phyloP scores from a whole-genome alignment of 164 flowering plant genomes.

The Malania oleifera region DNA sequence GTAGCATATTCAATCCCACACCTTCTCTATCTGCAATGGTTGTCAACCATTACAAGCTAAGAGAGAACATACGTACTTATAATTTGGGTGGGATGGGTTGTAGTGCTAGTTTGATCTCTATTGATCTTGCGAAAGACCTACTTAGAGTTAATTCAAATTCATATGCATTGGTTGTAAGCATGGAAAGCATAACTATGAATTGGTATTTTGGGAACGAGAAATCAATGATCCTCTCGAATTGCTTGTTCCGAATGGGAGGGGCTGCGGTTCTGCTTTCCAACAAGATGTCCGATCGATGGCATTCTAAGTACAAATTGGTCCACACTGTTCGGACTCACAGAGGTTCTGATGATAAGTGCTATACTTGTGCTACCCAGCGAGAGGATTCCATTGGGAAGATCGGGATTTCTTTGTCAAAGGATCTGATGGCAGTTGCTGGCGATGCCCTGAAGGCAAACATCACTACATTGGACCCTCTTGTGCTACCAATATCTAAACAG shows the following conservation, averaged over 20 bases:
- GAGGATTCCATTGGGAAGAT: conserved; percentile 2
- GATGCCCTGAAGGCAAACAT: conserved; percentile 15
- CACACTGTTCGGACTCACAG: conserved; percentile 8
- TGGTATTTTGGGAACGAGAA: background rate
- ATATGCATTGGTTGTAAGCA: conserved; percentile 7
- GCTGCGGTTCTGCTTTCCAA: conserved; percentile 10
- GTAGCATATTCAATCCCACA: conserved; percentile 81
- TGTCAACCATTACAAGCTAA: conserved; percentile 73
- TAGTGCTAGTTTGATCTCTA: conserved; percentile 74
- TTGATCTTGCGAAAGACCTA: conserved; percentile 75
- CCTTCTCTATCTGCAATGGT: conserved; percentile 84
- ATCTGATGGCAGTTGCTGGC: conserved; percentile 11
- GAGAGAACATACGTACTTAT: conserved; percentile 66
- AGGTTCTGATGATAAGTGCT: conserved; percentile 8
- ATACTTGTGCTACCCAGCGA: background rate
- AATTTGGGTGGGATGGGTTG: conserved; percentile 87
- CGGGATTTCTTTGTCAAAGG: conserved; percentile 5
- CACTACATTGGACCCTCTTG: conserved; percentile 10
- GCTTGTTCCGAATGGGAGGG: conserved; percentile 10
- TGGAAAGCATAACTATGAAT: background rate
- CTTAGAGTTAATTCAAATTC: conserved; percentile 53
- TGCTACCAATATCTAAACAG: conserved; percentile 14
- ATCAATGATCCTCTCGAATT: conserved; percentile 6
- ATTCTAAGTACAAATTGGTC: conserved; percentile 4
- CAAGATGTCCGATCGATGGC: background rate